Conservation (phyloP, 2,329 filamentous ascomycete genomes). For the Dothideomycetes sp. region DNA sequence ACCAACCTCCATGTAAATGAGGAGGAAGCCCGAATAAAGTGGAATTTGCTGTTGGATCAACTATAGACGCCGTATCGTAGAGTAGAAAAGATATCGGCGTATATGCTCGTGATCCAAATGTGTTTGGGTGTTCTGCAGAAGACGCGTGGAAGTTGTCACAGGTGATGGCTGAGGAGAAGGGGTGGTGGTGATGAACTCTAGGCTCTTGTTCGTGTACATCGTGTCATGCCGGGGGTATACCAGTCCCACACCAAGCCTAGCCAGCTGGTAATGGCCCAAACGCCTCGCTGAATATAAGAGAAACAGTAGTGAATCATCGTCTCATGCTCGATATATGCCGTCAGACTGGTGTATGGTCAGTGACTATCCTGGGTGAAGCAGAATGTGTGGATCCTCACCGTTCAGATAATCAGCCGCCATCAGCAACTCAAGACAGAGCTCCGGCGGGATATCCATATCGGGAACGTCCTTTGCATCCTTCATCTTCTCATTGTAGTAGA, state of each 20-base stretch:
- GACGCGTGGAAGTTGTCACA: no score
- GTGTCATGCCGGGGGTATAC: conserved; percentile 5
- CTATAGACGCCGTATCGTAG: conserved; percentile 14
- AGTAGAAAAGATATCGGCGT: conserved; percentile 11
- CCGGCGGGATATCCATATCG: conserved; percentile 70
- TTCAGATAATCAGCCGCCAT: conserved; percentile 70
- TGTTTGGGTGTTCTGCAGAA: no score
- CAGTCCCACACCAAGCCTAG: background rate
- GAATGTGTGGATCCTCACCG: conserved; percentile 29
- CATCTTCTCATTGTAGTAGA: conserved; percentile 71
- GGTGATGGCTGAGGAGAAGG: background rate
- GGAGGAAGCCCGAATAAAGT: conserved; percentile 4
- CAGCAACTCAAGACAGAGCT: conserved; percentile 66
- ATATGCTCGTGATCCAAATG: conserved; percentile 14
- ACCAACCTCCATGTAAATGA: background rate
- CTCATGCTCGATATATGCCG: conserved; percentile 4
- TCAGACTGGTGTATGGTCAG: conserved; percentile 8
- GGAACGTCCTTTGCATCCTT: conserved; percentile 60
- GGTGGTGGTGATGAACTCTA: background rate
- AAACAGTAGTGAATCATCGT: conserved; percentile 1
- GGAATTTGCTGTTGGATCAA: conserved; percentile 12
- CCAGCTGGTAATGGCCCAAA: no score
- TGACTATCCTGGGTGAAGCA: background rate
- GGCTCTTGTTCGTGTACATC: background rate
- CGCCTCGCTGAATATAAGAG: conserved; percentile 5